Evolutionary conservation across 2,329 filamentous ascomycete genomes (phyloP), one percentile per base, ranked within the genome.

Genomic region (Cryphonectria naterciae): DNA sequence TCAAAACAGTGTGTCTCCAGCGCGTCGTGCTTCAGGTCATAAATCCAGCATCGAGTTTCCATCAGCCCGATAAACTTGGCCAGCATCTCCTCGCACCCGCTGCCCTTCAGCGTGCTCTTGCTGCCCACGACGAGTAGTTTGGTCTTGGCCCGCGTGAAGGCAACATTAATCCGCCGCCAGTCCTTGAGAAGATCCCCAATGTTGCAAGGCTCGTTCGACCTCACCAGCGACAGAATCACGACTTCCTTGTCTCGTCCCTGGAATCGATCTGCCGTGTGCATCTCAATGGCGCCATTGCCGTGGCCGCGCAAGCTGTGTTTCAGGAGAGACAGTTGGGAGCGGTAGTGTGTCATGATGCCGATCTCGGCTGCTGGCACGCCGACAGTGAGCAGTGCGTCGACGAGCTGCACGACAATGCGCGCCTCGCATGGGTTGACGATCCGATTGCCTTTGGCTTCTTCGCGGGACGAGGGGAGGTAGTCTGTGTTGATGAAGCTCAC

Each of bases 211-310:
- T 95, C 90, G 76, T 99, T 99, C 79, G 90, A 95, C 41, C 96
- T 89, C 19, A 98, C 96, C 41, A 97, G 91, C 69, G 90, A 93
- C 11, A 99, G 87, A 19, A 99, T 89, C 0, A 98, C 88, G 2
- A 97, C 91, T 77, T 97, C 94, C 79, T 99, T 99, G 81, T 99
- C 96, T 13, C 96, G 89, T 8, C 96, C 96, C 79, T 99, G 96
- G 80, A 97, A 99, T 61, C 95, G 94, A 81, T 99, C 96, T 3
- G 96, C 95, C 0, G 96, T 98, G 81, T 99, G 94, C 87, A 98
- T 94, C 81, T 99, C 96, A 1, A 99, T 90, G 4, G 66, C 69
- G 2, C 88, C 87, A 0, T 85, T 75, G 0, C 85, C 82, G 75
- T 85, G 81, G 58, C 82, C 84, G 43, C 89, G 88, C 46, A 97